Evolutionary conservation across 2,329 filamentous ascomycete genomes (phyloP), one percentile per base, ranked within the genome.

Genomic region (Lojkania enalia): DNA sequence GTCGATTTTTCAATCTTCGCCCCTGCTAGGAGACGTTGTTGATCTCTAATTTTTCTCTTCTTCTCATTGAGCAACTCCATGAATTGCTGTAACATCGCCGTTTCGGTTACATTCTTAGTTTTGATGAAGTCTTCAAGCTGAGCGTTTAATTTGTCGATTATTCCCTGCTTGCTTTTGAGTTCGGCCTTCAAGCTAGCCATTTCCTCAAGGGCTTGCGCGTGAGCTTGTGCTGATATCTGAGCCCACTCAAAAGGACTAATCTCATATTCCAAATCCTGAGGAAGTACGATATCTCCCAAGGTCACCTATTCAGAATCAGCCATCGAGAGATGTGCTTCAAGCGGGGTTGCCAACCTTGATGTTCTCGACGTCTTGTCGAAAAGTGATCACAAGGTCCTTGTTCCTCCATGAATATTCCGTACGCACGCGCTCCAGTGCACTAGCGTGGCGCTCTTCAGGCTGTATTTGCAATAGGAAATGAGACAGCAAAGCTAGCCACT

Each of bases 21-120:
- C 20, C 72, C 70, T 13, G 75, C 73, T 18, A 90, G 69, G 15
- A 87, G 69, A 29, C 80, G 77, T 57, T 87, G 83, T 68, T 90
- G 86, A 57, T 90, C 81, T 32, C 87, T 74, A 38, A 91, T 90
- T 69, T 88, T 90, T 40, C 85, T 74, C 68, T 91, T 91, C 73
- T 92, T 92, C 64, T 86, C 82, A 56, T 91, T 91, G 1, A 91
- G 72, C 2, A 92, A 73, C 43, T 81, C 75, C 42, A 81, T 78
- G 56, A 89, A 89, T 63, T 88, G 89, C 48, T 81, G 79, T 1
- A 91, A 69, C 44, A 91, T 71, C 14, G 78, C 77, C 1, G 77
- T 76, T 66, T 91, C 87, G 50, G 88, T 79, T 14, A 81, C 79
- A 35, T 80, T 75, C 63, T 90, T 90, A 12, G 82, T 76, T 42